Conservation (phyloP, 768 basidiomycete species). For the Myochromella boudieri region DNA sequence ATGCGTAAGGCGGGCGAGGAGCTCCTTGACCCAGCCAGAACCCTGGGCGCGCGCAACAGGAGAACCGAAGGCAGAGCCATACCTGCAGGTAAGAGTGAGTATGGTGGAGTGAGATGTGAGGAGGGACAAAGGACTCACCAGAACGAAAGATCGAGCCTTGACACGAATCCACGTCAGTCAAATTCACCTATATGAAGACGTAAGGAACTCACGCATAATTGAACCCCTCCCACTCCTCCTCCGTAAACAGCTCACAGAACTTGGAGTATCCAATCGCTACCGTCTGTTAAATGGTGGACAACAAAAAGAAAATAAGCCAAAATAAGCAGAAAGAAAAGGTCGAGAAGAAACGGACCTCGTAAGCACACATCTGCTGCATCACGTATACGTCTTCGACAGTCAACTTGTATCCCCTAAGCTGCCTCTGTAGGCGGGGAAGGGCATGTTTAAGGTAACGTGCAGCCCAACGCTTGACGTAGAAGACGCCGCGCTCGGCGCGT, state of each 20-base stretch:
- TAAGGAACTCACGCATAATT: constrained; percentile 66
- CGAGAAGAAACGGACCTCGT: constrained; percentile 56
- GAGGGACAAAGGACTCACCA: constrained; percentile 37
- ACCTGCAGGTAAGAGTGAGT: constrained; percentile 35
- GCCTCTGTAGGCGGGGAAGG: constrained; percentile 52
- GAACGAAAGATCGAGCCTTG: constrained; percentile 68
- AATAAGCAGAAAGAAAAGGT: no score
- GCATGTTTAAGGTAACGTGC: constrained; percentile 71
- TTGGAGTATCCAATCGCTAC: constrained; percentile 90
- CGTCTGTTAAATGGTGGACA: constrained; percentile 50
- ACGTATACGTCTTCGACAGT: constrained; percentile 68
- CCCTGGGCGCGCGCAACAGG: constrained; percentile 77
- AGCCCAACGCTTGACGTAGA: constrained; percentile 67
- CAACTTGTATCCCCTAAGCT: constrained; percentile 62
- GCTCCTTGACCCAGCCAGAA: constrained; percentile 80
- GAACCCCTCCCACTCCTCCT: constrained; percentile 93
- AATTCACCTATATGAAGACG: neutral
- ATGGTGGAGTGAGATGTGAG: neutral
- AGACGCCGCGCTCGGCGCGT: constrained; percentile 57
- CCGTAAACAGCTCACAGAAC: constrained; percentile 89
- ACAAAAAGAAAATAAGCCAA: constrained; percentile 1
- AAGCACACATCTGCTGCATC: constrained; percentile 83
- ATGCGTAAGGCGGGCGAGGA: constrained; percentile 79
- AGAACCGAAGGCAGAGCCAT: constrained; percentile 78
- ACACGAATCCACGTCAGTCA: neutral